phyloP scores from a whole-genome alignment of 1,139 yeast species.

The Cylindricascospora bacillispora region DNA sequence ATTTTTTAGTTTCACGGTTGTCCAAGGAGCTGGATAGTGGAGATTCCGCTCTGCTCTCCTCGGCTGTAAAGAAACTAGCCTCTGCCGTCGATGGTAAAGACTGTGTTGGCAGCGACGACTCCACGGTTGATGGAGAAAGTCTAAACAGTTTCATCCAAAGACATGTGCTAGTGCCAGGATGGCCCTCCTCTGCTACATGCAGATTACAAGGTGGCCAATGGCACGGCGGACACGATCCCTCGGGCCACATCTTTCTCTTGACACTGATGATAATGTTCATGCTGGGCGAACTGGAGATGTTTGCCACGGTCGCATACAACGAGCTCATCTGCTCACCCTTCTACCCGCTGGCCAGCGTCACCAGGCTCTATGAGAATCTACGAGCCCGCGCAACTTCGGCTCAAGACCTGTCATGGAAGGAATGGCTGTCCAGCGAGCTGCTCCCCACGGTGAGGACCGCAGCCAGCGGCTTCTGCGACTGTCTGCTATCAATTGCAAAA shows the following conservation, averaged over 20 bases:
- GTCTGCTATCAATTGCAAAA: slow-evolving; percentile 9
- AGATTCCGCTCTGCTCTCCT: slow-evolving; percentile 3
- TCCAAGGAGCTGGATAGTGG: slow-evolving; percentile 7
- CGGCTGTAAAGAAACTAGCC: not conserved
- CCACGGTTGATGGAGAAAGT: not conserved
- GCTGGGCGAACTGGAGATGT: slow-evolving; percentile 51
- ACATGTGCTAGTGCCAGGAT: no score
- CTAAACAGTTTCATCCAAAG: not conserved
- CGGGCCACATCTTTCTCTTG: slow-evolving; percentile 81
- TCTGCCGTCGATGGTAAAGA: not conserved
- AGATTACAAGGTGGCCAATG: slow-evolving; percentile 55
- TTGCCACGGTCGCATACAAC: no score
- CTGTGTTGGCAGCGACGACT: not conserved
- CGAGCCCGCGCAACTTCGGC: slow-evolving; percentile 8
- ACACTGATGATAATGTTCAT: slow-evolving; percentile 61
- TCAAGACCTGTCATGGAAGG: slow-evolving; percentile 4
- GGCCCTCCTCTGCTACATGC: slow-evolving; percentile 39
- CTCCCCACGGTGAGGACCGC: slow-evolving; percentile 1
- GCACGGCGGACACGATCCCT: slow-evolving; percentile 93
- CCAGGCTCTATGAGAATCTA: slow-evolving; percentile 28
- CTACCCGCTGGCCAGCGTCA: no score
- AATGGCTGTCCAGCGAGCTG: slow-evolving; percentile 1
- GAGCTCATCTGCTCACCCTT: no score
- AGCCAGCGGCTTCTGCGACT: slow-evolving; percentile 1
- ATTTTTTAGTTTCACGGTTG: no score